Base-by-base conservation (phyloP, 1,284 basidiomycete genomes). In the Sanguinoderma infundibulare region DNA sequence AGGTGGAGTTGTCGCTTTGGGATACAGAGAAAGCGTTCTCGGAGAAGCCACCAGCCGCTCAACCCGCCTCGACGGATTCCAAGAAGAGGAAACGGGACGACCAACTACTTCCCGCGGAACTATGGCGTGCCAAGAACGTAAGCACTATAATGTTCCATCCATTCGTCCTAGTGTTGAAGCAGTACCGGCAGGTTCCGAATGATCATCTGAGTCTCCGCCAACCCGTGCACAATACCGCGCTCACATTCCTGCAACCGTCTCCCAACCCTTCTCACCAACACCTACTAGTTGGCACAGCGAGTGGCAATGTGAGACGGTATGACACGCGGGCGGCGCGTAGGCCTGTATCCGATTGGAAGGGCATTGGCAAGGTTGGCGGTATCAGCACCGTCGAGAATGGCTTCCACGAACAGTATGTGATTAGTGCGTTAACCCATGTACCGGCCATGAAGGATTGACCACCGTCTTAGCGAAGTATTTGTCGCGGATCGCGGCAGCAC, bases 1-100 rank as follows among this genome's bases (percentile, higher is more conserved):
- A 96, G 74, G 91, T 96, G 17, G 93, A 96, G 61, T 74, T 95
- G 2, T 94, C 92, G 1, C 70, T 96, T 1, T 96, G 92, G 91
- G 83, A 94, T 70, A 82, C 86, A 2, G 89, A 94, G 69, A 74
- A 78, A 44, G 87, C 92, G 0, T 93, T 96, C 65, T 54, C 59
- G 1, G 26, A 35, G 38, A 53, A 42, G 1, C 58, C 71, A 6
- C 57, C 71, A 8, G 65, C 44, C 20, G 26, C 55, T 52, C n/a
- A 32, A 12, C 34, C 32, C 22, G 30, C 67, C 5, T 61, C 70
- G 22, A 46, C 66, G 0, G 62, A 73, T 10, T 63, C 70, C 14
- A 86, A 83, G 70, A 95, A 95, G 74, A 79, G 92, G 65, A 94
- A 93, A 78, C 83, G 92, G 63, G 76, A 78, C 5, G 81, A 83